These are phyloP conservation scores for Umbelopsis sp. DNA, from an alignment of 192 early-diverging fungal species.

Conservation along the genomic window DNA sequence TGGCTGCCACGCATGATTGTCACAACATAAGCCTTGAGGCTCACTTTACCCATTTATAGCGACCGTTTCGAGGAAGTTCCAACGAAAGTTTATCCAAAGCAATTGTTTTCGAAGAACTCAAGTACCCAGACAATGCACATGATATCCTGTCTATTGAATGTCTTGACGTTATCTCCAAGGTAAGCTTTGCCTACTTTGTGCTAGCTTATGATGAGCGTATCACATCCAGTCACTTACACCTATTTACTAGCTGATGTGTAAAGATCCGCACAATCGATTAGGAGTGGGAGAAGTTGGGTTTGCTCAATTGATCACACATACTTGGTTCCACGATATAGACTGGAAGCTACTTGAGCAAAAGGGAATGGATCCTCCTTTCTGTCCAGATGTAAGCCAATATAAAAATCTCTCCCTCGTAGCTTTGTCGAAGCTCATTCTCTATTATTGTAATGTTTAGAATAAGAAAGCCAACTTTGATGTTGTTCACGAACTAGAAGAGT, in stretches of 20 bases:
- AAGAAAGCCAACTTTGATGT: conserved; percentile 92
- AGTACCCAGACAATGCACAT: conserved; percentile 63
- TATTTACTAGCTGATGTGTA: not conserved
- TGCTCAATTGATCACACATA: conserved; percentile 68
- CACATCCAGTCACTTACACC: not conserved
- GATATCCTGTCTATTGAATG: conserved; percentile 49
- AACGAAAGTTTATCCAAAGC: conserved; percentile 74
- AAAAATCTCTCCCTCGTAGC: not conserved
- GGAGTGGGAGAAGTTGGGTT: conserved; percentile 78
- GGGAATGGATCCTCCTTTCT: conserved; percentile 76
- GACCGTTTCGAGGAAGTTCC: conserved; percentile 82
- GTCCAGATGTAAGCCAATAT: conserved; percentile 72
- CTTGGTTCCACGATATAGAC: conserved; percentile 77
- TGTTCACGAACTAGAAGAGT: conserved; percentile 93
- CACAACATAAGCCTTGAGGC: not conserved
- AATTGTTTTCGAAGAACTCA: conserved; percentile 67
- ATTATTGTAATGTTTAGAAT: conserved; percentile 47
- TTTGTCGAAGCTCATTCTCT: not conserved
- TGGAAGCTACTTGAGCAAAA: conserved; percentile 79
- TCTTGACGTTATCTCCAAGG: conserved; percentile 52
- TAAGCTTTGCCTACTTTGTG: conserved; percentile 21
- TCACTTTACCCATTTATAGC: conserved; percentile 41
- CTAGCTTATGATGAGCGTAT: not conserved
- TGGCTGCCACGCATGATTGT: not conserved
- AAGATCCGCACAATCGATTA: conserved; percentile 71